These are phyloP conservation scores for Erigeron philadelphicus DNA, from an alignment of 140 eudicot genomes.

Conservation along the genomic window DNA sequence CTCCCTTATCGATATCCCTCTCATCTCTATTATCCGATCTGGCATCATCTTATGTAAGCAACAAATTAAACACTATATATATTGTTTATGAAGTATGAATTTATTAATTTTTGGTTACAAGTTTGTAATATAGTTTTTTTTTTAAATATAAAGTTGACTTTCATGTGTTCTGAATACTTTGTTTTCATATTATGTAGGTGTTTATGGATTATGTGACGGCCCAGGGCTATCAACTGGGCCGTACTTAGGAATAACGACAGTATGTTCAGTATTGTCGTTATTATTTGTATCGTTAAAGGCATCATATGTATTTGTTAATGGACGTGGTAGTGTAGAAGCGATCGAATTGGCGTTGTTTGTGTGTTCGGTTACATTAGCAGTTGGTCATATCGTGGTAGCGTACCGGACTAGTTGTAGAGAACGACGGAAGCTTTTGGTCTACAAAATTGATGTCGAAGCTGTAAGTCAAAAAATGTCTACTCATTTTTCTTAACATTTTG, in stretches of 20 bases:
- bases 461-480: slow-evolving; percentile 45
- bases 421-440: slow-evolving; percentile 82
- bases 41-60: slow-evolving; percentile 67
- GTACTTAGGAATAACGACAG: slow-evolving; percentile 64
- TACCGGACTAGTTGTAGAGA: slow-evolving; percentile 86
- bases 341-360: slow-evolving; percentile 59
- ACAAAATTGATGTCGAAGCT: slow-evolving; percentile 92
- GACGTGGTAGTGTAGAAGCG: slow-evolving; percentile 10
- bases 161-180: too few species aligned
- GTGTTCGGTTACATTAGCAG: slow-evolving; percentile 54
- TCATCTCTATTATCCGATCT: slow-evolving; percentile 67
- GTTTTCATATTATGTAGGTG: slow-evolving; percentile 39
- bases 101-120: too few species aligned
- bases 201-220: slow-evolving; percentile 81
- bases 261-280: slow-evolving; percentile 65
- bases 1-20: slow-evolving; percentile 77
- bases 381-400: slow-evolving; percentile 79
- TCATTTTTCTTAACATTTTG: neutral
- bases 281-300: slow-evolving; percentile 72
- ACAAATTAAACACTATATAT: too few species aligned
- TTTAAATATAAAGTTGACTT: neutral
- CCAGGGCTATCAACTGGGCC: slow-evolving; percentile 75
- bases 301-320: slow-evolving; percentile 49
- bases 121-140: neutral
- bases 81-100: neutral